Evolutionary conservation across 2,329 filamentous ascomycete genomes (phyloP).

Genomic region (Chaetomiaceae sp.): DNA sequence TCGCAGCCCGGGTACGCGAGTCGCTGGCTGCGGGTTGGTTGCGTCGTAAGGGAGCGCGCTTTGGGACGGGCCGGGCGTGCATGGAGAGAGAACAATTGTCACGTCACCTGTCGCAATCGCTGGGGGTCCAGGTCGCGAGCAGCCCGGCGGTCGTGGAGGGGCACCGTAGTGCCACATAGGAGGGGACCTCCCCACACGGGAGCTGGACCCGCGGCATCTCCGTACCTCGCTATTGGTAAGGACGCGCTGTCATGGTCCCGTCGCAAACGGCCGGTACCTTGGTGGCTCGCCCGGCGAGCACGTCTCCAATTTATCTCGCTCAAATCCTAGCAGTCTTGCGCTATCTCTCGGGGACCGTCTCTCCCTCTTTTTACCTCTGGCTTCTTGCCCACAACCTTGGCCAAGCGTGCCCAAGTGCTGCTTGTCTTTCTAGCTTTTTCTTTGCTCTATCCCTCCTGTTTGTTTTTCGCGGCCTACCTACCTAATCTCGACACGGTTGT

Average conservation of each 20-base stretch:
- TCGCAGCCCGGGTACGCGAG: conserved; percentile 1
- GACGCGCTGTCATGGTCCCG: conserved; percentile 20
- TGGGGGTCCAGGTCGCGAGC: conserved; percentile 5
- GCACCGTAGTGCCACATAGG: conserved; percentile 22
- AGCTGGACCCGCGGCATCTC: conserved; percentile 1
- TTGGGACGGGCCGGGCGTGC: conserved; percentile 10
- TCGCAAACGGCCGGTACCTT: conserved; percentile 20
- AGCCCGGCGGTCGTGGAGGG: conserved; percentile 17
- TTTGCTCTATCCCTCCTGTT: background rate
- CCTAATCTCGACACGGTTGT: no score
- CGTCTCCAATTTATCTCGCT: conserved; percentile 28
- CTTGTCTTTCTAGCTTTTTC: conserved; percentile 1
- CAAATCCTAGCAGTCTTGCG: conserved; percentile 24
- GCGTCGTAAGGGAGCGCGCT: background rate
- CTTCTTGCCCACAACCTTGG: conserved; percentile 7
- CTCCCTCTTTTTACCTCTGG: conserved; percentile 10
- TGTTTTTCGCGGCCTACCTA: no score
- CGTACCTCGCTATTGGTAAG: conserved; percentile 25
- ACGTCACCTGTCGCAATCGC: conserved; percentile 25
- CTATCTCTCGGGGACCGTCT: conserved; percentile 23
- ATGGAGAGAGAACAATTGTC: conserved; percentile 19
- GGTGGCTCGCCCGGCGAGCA: conserved; percentile 5
- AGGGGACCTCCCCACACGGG: conserved; percentile 22
- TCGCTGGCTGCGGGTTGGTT: background rate
- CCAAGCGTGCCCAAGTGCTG: conserved; percentile 1